Evolutionary conservation across 768 basidiomycete genomes (phyloP).

Genomic region (Flagelloscypha sp.): DNA sequence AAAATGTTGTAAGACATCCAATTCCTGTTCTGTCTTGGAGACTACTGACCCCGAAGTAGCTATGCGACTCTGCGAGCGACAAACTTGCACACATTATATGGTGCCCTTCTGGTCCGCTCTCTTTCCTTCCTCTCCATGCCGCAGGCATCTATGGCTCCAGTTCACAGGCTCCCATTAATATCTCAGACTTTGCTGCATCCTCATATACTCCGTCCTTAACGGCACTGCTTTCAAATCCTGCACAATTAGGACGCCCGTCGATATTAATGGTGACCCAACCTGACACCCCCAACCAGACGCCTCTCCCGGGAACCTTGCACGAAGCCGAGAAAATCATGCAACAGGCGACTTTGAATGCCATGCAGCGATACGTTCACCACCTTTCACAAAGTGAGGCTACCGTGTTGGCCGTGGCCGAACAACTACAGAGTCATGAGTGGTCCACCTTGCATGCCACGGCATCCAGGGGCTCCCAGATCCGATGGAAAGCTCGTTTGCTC

Average conservation of each 20-base stretch:
- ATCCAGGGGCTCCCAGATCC: conserved; percentile 14
- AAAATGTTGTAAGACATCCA: too few species aligned
- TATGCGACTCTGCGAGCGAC: too few species aligned
- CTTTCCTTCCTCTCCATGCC: conserved; percentile 23
- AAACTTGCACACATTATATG: conserved; percentile 23
- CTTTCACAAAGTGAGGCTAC: conserved; percentile 2
- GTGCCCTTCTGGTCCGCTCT: conserved; percentile 24
- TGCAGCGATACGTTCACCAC: not conserved
- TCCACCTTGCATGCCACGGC: conserved; percentile 25
- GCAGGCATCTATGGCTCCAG: conserved; percentile 17
- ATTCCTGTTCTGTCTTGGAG: too few species aligned
- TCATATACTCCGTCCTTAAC: conserved; percentile 25
- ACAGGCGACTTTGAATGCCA: not conserved
- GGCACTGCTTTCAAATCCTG: conserved; percentile 12
- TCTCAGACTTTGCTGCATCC: conserved; percentile 18
- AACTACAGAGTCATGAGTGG: conserved; percentile 10
- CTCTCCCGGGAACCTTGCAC: conserved; percentile 9
- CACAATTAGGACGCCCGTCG: not conserved
- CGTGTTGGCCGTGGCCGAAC: not conserved
- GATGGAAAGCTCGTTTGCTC: conserved; percentile 17
- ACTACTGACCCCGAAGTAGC: too few species aligned
- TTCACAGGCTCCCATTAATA: conserved; percentile 7
- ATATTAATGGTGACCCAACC: conserved; percentile 14
- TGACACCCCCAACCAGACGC: conserved; percentile 6
- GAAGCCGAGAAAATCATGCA: conserved; percentile 4